Percentiles rank a stretch among this genome's conserved stretches.
phyloP scores from a whole-genome alignment of 2,329 filamentous ascomycete species.

The Diaporthe vexans region DNA sequence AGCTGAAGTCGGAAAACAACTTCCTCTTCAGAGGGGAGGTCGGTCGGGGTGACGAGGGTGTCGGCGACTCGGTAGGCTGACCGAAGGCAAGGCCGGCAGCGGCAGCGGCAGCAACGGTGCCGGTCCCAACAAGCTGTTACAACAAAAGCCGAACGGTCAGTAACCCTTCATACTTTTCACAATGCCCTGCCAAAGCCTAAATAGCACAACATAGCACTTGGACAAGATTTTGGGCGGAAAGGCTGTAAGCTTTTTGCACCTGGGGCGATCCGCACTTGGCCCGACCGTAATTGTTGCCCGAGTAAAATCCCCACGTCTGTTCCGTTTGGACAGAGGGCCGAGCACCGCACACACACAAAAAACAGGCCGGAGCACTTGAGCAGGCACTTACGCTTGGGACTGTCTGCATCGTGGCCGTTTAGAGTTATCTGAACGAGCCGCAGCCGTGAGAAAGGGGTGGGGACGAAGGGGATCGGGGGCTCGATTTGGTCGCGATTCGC shows the following conservation, averaged over 20 bases:
- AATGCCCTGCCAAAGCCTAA: background rate
- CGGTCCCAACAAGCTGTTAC: constrained; percentile 70
- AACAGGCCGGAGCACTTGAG: background rate
- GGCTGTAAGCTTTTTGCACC: constrained; percentile 2
- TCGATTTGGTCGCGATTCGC: constrained; percentile 53
- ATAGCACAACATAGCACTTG: background rate
- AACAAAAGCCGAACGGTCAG: constrained; percentile 22
- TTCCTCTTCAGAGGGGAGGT: constrained; percentile 51
- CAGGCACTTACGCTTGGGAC: constrained; percentile 61
- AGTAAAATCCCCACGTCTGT: constrained; percentile 28
- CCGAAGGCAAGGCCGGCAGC: constrained; percentile 72
- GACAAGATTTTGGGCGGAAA: constrained; percentile 15
- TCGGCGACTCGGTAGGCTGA: constrained; percentile 59
- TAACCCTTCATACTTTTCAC: background rate
- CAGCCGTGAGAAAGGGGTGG: constrained; percentile 49
- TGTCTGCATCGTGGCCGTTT: constrained; percentile 54
- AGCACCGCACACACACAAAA: constrained; percentile 4
- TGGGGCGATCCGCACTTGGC: background rate
- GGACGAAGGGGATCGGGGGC: constrained; percentile 49
- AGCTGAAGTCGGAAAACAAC: constrained; percentile 47
- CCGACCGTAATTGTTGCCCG: background rate
- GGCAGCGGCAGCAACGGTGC: constrained; percentile 73
- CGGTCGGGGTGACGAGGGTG: constrained; percentile 49
- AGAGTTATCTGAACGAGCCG: constrained; percentile 49
- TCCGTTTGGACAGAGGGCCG: constrained; percentile 7